Base-by-base conservation (phyloP, 192 early-diverging fungal species). In the Umbelopsis isabellina region DNA sequence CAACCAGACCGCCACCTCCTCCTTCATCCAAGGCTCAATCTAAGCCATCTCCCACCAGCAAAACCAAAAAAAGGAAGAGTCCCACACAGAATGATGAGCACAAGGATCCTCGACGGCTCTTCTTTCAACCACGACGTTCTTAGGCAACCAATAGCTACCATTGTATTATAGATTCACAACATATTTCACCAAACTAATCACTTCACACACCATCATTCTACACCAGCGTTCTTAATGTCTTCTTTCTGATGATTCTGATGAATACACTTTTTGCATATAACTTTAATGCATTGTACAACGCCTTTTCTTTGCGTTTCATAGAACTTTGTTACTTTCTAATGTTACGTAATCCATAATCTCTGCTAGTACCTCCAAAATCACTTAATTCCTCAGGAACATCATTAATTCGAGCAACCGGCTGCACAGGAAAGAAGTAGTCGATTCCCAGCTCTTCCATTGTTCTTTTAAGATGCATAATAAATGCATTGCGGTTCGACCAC, bases 401-500 rank as follows among this genome's bases (percentile, higher is more conserved):
- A 35, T n/a, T 35, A 1, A 16, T 12, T 35, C 15, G 27, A 16
- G 10, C 3, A 35, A 61, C 33, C 0, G 55, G 55, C 33, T 61
- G 55, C 5, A 30, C 33, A 27, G 55, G 78, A 37, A 80, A 51
- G n/a, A 13, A 45, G 66, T 89, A 92, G 23, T 77, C 66, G 41
- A 92, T 84, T 2, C 82, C 83, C 65, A 91, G 79, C 1, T 89
- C 87, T 7, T 84, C 80, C 21, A 89, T 85, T 16, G 80, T 80
- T 15, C 89, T 83, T 53, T 89, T 87, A 51, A 92, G 55, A 44
- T 80, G 85, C 77, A 87, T 83, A 65, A 88, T 83, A 68, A 93
- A 92, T 66, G 86, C 84, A 41, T 87, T 93, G 51, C 91, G 85
- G n/a, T 88, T 83, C 2, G 77, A 73, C 70, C 73, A 85, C 41